phyloP scores from a whole-genome alignment of 805 yeast species.

The Schizosaccharomyces japonicus region DNA sequence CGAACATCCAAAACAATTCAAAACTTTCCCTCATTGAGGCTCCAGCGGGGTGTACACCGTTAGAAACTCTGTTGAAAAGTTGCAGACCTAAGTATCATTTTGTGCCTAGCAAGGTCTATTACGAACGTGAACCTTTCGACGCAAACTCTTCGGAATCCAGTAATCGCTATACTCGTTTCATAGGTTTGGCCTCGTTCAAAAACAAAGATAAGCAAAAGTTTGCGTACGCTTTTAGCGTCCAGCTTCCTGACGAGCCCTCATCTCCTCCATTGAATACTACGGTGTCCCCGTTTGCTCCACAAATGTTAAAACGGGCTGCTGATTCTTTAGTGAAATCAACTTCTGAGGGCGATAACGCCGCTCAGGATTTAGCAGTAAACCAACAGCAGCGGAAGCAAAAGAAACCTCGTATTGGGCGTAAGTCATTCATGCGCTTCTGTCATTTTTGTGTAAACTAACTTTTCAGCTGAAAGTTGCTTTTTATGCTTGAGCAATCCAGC shows the following conservation, averaged over 20 bases:
- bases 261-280: too few relatives aligned
- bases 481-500: conserved; percentile 65
- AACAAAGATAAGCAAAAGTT: conserved; percentile 28
- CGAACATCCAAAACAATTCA: conserved; percentile 8
- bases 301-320: too few relatives aligned
- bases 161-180: conserved; percentile 28
- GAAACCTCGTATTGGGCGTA: not conserved
- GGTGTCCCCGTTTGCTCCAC: too few relatives aligned
- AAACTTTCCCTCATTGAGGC: not conserved
- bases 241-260: too few relatives aligned
- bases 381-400: not conserved
- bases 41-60: not conserved
- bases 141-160: conserved; percentile 5
- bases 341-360: not conserved
- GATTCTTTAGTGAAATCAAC: not conserved
- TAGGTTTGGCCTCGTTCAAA: conserved; percentile 39
- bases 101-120: conserved; percentile 8
- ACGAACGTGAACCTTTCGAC: conserved; percentile 13
- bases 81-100: conserved; percentile 12
- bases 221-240: conserved; percentile 48
- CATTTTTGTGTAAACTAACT: not conserved
- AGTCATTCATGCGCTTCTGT: not conserved
- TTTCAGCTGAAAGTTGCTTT: conserved; percentile 26
- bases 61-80: conserved; percentile 7
- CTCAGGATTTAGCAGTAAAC: not conserved